Conservation (phyloP, 2,329 filamentous ascomycete genomes). For the Whalleya microplaca region DNA sequence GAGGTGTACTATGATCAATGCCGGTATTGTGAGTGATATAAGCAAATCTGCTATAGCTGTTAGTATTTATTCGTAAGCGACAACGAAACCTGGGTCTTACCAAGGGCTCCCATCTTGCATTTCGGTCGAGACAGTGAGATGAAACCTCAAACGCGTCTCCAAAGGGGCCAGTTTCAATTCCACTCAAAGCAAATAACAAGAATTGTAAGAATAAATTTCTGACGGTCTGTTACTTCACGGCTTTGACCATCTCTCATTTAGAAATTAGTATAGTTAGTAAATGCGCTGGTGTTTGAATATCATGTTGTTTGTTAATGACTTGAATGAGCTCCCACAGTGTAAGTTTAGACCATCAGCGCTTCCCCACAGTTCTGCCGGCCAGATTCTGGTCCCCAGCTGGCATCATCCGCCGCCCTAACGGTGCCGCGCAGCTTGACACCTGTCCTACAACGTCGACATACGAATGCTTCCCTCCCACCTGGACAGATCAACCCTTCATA, state of each 20-base stretch:
- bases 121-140: background rate
- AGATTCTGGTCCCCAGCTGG: background rate
- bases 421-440: constrained; percentile 20
- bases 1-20: constrained; percentile 70
- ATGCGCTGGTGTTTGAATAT: background rate
- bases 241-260: constrained; percentile 1
- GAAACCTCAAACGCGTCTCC: background rate
- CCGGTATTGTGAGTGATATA: constrained; percentile 62
- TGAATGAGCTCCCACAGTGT: background rate
- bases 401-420: background rate
- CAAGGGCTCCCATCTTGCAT: constrained; percentile 30
- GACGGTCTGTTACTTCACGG: constrained; percentile 10
- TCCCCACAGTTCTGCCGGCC: background rate
- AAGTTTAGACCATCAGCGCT: background rate
- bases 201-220: constrained; percentile 3
- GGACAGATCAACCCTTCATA: background rate
- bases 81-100: constrained; percentile 13
- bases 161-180: background rate
- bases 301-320: background rate
- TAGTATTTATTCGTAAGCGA: background rate
- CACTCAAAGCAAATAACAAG: background rate
- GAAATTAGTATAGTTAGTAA: background rate
- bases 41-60: constrained; percentile 45
- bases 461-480: background rate
- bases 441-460: constrained; percentile 7